Evolutionary conservation across 768 basidiomycete genomes (phyloP), one percentile per base, ranked within the genome.

Genomic region (Neoboletus subvelutipes): DNA sequence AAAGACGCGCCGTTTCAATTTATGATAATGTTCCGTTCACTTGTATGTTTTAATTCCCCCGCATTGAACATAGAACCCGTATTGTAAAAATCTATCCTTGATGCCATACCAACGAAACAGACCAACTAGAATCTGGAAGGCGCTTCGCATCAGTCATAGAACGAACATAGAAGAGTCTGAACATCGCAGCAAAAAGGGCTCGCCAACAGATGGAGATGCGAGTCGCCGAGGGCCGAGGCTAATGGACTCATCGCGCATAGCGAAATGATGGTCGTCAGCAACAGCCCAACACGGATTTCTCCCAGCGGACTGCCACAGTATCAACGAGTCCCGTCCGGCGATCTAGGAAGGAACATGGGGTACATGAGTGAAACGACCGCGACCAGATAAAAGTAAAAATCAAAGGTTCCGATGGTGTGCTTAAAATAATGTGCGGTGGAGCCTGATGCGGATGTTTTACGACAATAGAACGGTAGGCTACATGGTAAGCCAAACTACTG

Each of bases 401-500:
- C 5, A 34, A 48, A 11, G 20, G 3, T 37, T 20, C n/a, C 6
- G 40, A 28, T 17, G 3, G 15, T 33, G 50, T 34, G 33, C 18
- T n/a, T 9, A 34, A 7, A 34, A 34, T 36, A 43, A 28, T 22
- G 31, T 8, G 57, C 6, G 28, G 45, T 13, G 45, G 42, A 24
- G 24, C 40, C 33, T 33, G 50, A 54, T 17, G 41, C n/a, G 31
- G 39, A 48, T 33, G 40, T 17, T 50, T 49, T 40, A 26, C 18
- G 39, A 57, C 2, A 43, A 34, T 18, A 17, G 13, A 29, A 4
- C 13, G 24, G 29, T 22, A 20, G 43, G 31, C 8, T 52, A 65
- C 36, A 51, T 26, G 31, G 45, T 39, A 52, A 54, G 20, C 28
- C 46, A 45, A 20, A 53, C 59, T 73, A 82, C 65, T 75, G 77